Evolutionary conservation across 2,329 filamentous ascomycete genomes (phyloP).

Genomic region (Neoarthrinium moseri): DNA sequence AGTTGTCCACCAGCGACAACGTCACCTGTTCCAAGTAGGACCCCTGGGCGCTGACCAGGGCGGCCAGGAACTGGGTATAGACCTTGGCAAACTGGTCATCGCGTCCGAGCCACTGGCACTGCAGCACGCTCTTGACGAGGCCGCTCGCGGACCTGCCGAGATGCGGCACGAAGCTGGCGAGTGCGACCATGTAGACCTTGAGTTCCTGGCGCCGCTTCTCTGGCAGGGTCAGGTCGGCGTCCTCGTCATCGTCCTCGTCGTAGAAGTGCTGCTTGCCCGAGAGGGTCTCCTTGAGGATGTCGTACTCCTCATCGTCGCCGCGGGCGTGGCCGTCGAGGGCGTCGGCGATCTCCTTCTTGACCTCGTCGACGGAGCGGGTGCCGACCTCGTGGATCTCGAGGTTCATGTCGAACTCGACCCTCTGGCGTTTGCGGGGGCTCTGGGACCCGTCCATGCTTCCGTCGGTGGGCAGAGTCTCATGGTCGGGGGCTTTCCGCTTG

Average conservation of each 20-base stretch:
- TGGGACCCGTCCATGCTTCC: conserved; percentile 31
- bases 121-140: conserved; percentile 57
- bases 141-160: conserved; percentile 59
- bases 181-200: conserved; percentile 60
- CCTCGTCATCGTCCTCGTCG: conserved; percentile 46
- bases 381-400: conserved; percentile 57
- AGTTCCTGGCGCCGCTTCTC: conserved; percentile 48
- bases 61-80: conserved; percentile 67
- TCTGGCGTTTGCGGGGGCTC: conserved; percentile 52
- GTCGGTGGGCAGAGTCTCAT: conserved; percentile 40
- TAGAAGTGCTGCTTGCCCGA: conserved; percentile 45
- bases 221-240: conserved; percentile 32
- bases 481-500: conserved; percentile 38
- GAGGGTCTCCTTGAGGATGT: conserved; percentile 60
- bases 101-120: conserved; percentile 63
- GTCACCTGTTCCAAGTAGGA: conserved; percentile 74
- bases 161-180: conserved; percentile 60
- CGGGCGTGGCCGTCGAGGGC: conserved; percentile 56
- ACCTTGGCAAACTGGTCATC: conserved; percentile 65
- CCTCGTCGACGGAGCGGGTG: conserved; percentile 50
- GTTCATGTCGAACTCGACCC: conserved; percentile 58
- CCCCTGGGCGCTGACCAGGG: conserved; percentile 79
- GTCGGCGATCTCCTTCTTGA: conserved; percentile 53
- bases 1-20: conserved; percentile 76
- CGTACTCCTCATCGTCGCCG: conserved; percentile 60